A percentile compares a stretch with the other conserved stretches of the same genome.
Conservation (phyloP, 2,329 filamentous ascomycete genomes). For the Ilyonectria mors-panacis region DNA sequence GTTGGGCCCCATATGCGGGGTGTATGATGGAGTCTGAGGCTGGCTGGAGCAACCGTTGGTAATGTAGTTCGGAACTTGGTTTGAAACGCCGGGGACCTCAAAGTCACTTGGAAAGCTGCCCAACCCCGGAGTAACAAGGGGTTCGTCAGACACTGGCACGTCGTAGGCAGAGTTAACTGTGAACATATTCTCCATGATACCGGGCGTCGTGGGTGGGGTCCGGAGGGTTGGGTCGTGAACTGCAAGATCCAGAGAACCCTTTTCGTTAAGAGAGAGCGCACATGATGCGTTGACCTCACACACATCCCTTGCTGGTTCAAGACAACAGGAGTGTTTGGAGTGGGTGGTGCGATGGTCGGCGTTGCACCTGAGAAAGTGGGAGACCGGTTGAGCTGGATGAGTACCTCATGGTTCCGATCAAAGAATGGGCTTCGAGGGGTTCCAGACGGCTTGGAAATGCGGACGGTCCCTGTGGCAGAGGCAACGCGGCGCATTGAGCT, state of each 20-base stretch:
- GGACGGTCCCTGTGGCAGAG: constrained; percentile 62
- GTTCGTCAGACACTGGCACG: constrained; percentile 61
- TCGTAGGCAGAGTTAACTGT: constrained; percentile 58
- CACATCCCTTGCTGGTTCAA: constrained; percentile 55
- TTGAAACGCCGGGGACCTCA: constrained; percentile 59
- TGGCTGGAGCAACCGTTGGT: constrained; percentile 59
- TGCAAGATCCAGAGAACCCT: constrained; percentile 49
- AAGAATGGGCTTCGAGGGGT: constrained; percentile 57
- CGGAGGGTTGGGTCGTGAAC: constrained; percentile 62
- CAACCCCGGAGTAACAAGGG: constrained; percentile 64
- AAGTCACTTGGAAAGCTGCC: constrained; percentile 63
- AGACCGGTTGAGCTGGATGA: constrained; percentile 61
- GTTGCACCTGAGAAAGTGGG: constrained; percentile 57
- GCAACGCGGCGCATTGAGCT: constrained; percentile 69
- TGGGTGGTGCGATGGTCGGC: constrained; percentile 63
- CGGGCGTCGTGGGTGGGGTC: constrained; percentile 69
- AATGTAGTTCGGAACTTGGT: constrained; percentile 62
- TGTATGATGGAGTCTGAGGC: constrained; percentile 64
- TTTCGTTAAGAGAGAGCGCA: constrained; percentile 50
- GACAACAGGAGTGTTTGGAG: constrained; percentile 64
- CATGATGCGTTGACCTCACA: constrained; percentile 58
- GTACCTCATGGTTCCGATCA: constrained; percentile 62
- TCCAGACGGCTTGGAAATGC: constrained; percentile 51
- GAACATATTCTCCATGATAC: constrained; percentile 60
- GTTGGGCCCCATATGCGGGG: constrained; percentile 58